Base-by-base conservation (phyloP, 441 rosid genomes). In the Erodium texanum region DNA sequence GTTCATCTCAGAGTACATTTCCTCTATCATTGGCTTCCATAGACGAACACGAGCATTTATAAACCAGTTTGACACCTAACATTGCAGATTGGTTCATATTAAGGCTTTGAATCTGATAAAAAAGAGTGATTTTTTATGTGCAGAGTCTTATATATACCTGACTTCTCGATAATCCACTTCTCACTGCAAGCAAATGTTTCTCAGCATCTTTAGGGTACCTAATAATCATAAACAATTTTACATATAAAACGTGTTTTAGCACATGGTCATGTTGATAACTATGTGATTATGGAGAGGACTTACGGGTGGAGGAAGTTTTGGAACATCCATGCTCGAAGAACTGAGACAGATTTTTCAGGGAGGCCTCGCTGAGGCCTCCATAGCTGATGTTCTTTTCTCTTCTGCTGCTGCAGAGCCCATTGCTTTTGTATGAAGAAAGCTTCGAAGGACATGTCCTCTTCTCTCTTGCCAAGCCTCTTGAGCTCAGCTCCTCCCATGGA, bases 131-230 rank as follows among this genome's bases (percentile, higher is more conserved):
- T 27, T 2, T 27, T 27, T 27, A 27, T 27, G 32, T 27, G 32
- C 15, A 43, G 10, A n/a, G n/a, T n/a, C n/a, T n/a, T n/a, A n/a
- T n/a, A 50, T 29, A 24, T 85, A 89, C 99, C 93, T 94, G 99
- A 78, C 92, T 88, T 82, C 96, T 82, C 11, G 99, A 86, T 63
- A 94, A 76, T n/a, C 97, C 97, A 65, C 96, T 94, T 78, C 88
- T 83, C 41, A 86, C 77, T 15, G 99, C 93, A 18, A 94, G 96
- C 73, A 94, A 81, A 81, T 91, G 93, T 82, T 94, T 93, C 82
- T 91, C 97, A 0, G 99, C 87, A 76, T 93, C 99, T 80, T 89
- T 93, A 0, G 99, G 99, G 76, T 93, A 93, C 79, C 99, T 91
- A 79, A 67, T 8, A 9, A 0, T 14, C 62, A 24, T 9, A 64